Percentiles rank a stretch among this genome's conserved stretches.
Evolutionary conservation across 495 filamentous ascomycete genomes (phyloP).

Genomic region (Apodospora peruviana): DNA sequence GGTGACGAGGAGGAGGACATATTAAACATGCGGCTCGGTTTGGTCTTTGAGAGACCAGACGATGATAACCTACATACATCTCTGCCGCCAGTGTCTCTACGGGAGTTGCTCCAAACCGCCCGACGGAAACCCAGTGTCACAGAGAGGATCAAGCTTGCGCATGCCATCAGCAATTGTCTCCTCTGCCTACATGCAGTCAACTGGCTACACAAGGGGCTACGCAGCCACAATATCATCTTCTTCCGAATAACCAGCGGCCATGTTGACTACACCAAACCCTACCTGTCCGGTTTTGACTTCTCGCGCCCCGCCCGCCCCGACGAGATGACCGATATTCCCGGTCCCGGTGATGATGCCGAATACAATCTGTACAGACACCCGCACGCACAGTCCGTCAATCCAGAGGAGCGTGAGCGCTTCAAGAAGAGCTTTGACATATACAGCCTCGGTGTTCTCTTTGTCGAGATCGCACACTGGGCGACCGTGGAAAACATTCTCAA

Average conservation of each 20-base stretch:
- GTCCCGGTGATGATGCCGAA: slow-evolving; percentile 32
- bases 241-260: slow-evolving; percentile 24
- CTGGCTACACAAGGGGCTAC: slow-evolving; percentile 58
- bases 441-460: slow-evolving; percentile 46
- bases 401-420: slow-evolving; percentile 29
- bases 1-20: slow-evolving; percentile 29
- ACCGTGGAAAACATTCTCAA: slow-evolving; percentile 42
- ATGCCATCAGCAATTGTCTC: slow-evolving; percentile 33
- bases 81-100: slow-evolving; percentile 30
- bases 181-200: slow-evolving; percentile 49
- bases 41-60: slow-evolving; percentile 31
- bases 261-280: slow-evolving; percentile 33
- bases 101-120: slow-evolving; percentile 20
- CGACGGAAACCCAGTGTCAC: slow-evolving; percentile 27
- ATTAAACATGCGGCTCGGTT: slow-evolving; percentile 27
- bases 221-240: slow-evolving; percentile 53
- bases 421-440: slow-evolving; percentile 53
- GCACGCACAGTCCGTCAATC: slow-evolving; percentile 32
- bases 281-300: slow-evolving; percentile 51
- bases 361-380: slow-evolving; percentile 49
- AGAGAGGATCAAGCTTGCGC: slow-evolving; percentile 30
- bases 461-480: slow-evolving; percentile 50
- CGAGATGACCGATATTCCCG: slow-evolving; percentile 47
- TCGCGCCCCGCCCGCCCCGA: slow-evolving; percentile 43
- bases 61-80: slow-evolving; percentile 20